Conservation (phyloP, 2,329 filamentous ascomycete genomes). For the Beauveria rudraprayagi region DNA sequence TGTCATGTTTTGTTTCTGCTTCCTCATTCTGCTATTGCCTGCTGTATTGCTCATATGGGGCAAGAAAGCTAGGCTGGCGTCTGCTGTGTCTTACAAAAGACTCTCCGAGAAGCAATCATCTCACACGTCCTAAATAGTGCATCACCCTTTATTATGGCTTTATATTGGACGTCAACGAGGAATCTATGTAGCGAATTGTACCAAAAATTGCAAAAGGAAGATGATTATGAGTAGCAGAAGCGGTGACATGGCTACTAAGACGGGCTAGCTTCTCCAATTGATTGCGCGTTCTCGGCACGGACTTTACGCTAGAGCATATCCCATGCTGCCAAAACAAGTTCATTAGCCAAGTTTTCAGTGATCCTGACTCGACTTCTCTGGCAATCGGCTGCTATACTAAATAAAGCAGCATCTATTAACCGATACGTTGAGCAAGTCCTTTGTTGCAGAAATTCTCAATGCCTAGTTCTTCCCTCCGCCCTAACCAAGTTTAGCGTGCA, state of each 20-base stretch:
- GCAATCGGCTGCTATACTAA: not conserved
- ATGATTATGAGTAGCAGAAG: no score
- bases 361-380: not conserved
- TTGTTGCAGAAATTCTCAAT: not conserved
- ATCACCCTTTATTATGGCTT: no score
- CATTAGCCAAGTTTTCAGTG: not conserved
- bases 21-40: constrained; percentile 15
- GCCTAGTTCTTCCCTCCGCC: not conserved
- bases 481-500: not conserved
- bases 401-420: not conserved
- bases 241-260: no score
- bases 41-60: constrained; percentile 18
- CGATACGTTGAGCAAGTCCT: not conserved
- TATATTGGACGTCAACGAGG: no score
- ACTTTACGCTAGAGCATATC: not conserved
- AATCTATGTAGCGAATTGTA: not conserved
- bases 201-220: no score
- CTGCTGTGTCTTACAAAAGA: not conserved
- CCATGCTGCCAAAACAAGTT: not conserved
- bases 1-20: constrained; percentile 6
- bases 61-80: constrained; percentile 11
- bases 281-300: no score
- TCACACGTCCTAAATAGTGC: not conserved
- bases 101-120: not conserved
- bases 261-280: no score